phyloP scores from a whole-genome alignment of 75 land plant species.

The Sequoiadendron giganteum region DNA sequence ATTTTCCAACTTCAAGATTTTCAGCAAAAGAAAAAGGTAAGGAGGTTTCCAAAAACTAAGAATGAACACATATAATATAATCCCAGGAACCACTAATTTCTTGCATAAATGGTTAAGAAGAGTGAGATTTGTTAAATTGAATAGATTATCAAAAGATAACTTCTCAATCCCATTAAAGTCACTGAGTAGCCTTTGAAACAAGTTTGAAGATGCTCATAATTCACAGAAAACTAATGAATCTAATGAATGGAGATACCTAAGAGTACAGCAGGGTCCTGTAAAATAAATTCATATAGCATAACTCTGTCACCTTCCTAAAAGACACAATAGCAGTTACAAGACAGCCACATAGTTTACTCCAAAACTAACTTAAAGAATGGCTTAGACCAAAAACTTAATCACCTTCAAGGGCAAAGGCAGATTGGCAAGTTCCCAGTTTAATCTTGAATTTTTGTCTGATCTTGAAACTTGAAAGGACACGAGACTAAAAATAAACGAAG shows the following conservation, averaged over 20 bases:
- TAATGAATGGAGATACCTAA: not conserved
- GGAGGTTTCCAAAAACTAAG: not conserved
- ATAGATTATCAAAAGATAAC: not conserved
- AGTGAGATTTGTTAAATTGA: not conserved
- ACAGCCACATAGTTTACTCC: not conserved
- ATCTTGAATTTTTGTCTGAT: too few species aligned
- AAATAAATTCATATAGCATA: not conserved
- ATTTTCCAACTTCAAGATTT: slow-evolving; percentile 33
- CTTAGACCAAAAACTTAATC: not conserved
- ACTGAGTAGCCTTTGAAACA: not conserved
- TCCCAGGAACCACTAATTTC: not conserved
- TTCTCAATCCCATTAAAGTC: too few species aligned
- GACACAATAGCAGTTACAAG: not conserved
- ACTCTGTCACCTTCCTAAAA: not conserved
- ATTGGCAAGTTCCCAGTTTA: not conserved
- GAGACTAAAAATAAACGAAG: too few species aligned
- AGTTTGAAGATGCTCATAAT: not conserved
- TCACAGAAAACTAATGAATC: not conserved
- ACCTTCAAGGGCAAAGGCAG: not conserved
- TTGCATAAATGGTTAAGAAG: not conserved
- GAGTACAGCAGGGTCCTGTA: not conserved
- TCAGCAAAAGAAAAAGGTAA: not conserved
- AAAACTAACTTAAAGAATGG: not conserved
- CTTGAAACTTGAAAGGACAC: too few species aligned
- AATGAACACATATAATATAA: not conserved